Evolutionary conservation across 2,329 filamentous ascomycete genomes (phyloP).

Genomic region (Venturia asperata): DNA sequence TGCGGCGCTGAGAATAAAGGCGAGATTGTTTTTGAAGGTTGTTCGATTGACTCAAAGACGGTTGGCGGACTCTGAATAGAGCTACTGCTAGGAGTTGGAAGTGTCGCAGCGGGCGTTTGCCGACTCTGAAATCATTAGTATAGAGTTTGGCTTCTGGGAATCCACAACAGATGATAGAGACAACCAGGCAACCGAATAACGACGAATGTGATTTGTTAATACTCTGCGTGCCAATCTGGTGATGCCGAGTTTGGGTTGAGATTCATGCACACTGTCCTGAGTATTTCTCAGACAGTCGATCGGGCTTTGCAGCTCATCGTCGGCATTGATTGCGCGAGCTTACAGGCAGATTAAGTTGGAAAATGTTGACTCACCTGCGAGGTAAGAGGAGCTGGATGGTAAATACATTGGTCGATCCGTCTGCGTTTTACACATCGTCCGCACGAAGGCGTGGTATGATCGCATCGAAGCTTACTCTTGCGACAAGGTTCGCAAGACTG

Average conservation of each 20-base stretch:
- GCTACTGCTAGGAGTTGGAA: constrained; percentile 5
- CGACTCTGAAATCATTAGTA: neutral
- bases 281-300: neutral
- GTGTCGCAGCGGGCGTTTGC: constrained; percentile 9
- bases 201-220: neutral
- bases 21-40: neutral
- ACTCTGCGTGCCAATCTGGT: neutral
- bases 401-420: constrained; percentile 29
- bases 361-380: neutral
- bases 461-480: constrained; percentile 29
- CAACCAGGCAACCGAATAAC: constrained; percentile 2
- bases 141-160: no score
- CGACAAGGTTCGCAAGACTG: constrained; percentile 34
- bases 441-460: constrained; percentile 32
- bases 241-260: neutral
- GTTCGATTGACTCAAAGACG: constrained; percentile 3
- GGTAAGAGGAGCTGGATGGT: constrained; percentile 31
- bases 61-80: neutral
- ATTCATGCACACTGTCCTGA: neutral
- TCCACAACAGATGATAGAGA: no score
- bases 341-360: no score
- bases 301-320: neutral
- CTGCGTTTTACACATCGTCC: constrained; percentile 29
- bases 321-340: neutral
- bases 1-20: no score